Conservation (phyloP, 257 asterid species). For the Scutellaria minor region DNA sequence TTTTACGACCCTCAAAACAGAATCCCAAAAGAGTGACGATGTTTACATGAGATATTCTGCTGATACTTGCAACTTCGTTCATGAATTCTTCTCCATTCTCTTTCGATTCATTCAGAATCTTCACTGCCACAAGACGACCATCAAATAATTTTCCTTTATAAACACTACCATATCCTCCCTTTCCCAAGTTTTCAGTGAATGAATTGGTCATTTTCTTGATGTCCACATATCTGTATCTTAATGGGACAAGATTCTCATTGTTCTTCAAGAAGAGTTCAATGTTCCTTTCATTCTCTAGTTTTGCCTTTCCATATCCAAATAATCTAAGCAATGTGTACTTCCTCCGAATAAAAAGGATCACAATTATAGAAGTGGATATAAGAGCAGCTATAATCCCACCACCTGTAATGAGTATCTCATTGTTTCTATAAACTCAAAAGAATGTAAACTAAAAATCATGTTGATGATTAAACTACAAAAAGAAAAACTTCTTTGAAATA, state of each 20-base stretch:
- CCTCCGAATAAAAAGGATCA: conserved; percentile 9
- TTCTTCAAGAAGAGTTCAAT: conserved; percentile 6
- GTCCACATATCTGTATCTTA: conserved; percentile 35
- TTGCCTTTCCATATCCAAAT: background rate
- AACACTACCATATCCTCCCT: conserved; percentile 47
- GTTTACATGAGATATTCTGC: conserved; percentile 50
- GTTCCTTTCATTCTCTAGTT: conserved; percentile 4
- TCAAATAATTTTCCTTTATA: conserved; percentile 41
- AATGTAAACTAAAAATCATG: background rate
- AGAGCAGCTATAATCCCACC: conserved; percentile 4
- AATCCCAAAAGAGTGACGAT: conserved; percentile 43
- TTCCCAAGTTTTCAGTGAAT: conserved; percentile 39
- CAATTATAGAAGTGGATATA: background rate
- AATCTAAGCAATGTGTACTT: background rate
- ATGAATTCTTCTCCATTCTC: conserved; percentile 42
- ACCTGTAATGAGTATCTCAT: background rate
- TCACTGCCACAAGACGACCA: conserved; percentile 45
- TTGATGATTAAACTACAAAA: no score
- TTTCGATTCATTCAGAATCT: conserved; percentile 30
- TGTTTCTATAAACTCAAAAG: conserved; percentile 32
- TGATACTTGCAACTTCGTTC: conserved; percentile 47
- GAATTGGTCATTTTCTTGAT: conserved; percentile 38
- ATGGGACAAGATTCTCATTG: conserved; percentile 27
- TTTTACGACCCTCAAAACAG: conserved; percentile 41
- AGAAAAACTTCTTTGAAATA: background rate